Percentiles rank a stretch among this genome's conserved stretches.
phyloP scores from a whole-genome alignment of 176 grass and related monocot species.

The Oryza glaberrima region DNA sequence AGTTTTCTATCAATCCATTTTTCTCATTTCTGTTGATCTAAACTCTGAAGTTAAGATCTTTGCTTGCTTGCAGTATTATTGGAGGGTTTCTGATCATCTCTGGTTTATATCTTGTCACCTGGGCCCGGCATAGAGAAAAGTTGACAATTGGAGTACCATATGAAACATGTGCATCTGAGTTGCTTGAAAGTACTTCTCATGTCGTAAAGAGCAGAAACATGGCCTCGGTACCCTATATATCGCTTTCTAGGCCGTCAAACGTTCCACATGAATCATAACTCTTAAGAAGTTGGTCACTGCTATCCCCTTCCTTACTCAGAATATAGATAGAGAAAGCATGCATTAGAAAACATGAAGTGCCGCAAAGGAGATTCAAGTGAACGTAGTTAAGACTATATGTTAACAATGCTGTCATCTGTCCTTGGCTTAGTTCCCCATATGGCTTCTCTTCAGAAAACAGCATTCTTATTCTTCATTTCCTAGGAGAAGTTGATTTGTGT shows the following conservation, averaged over 20 bases:
- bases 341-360: no score
- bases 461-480: no score
- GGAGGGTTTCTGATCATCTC: constrained; percentile 83
- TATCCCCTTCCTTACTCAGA: neutral
- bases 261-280: constrained; percentile 57
- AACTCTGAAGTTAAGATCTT: constrained; percentile 30
- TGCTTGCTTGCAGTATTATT: constrained; percentile 40
- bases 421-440: no score
- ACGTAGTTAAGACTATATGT: no score
- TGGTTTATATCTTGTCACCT: constrained; percentile 89
- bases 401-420: no score
- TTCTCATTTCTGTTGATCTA: constrained; percentile 33
- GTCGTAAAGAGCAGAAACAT: constrained; percentile 50
- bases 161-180: constrained; percentile 51
- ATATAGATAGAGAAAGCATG: no score
- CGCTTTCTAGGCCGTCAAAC: constrained; percentile 60
- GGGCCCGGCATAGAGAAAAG: constrained; percentile 74
- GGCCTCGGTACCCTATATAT: constrained; percentile 34
- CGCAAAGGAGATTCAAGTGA: no score
- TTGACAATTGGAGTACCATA: constrained; percentile 43
- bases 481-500: no score
- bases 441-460: no score
- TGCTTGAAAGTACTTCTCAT: constrained; percentile 38
- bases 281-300: constrained; percentile 37
- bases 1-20: neutral